Conservation (phyloP, 2,329 filamentous ascomycete genomes). For the Botrytis aclada region DNA sequence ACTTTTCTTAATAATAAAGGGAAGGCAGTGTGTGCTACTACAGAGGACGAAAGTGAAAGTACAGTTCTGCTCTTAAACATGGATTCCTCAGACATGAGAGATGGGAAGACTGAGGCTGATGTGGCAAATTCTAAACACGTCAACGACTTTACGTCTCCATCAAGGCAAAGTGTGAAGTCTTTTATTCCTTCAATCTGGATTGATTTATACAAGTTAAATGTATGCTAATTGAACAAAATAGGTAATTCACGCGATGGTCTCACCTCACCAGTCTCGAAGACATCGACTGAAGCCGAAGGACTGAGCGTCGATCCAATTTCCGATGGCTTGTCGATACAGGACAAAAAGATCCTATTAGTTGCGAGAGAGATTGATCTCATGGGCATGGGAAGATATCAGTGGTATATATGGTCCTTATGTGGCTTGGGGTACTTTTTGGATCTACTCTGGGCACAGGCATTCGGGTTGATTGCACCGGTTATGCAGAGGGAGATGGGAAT, state of each 20-base stretch:
- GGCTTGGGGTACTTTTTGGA: slow-evolving; percentile 35
- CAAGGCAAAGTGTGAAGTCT: neutral
- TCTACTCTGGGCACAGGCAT: slow-evolving; percentile 31
- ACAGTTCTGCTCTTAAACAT: slow-evolving; percentile 14
- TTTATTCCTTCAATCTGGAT: neutral
- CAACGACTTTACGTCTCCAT: neutral
- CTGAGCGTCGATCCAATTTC: neutral
- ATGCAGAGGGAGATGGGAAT: slow-evolving; percentile 29
- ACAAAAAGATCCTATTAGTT: slow-evolving; percentile 25
- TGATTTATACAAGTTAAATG: neutral
- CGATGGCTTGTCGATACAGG: slow-evolving; percentile 17
- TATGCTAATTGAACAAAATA: neutral
- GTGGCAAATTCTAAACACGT: neutral
- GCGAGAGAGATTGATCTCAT: slow-evolving; percentile 27
- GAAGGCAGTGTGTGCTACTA: neutral
- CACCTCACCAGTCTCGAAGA: neutral
- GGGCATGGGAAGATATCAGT: slow-evolving; percentile 34
- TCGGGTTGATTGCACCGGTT: slow-evolving; percentile 30
- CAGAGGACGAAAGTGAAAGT: slow-evolving; percentile 6
- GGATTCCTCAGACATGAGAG: neutral
- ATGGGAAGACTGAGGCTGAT: neutral
- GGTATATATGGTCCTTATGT: slow-evolving; percentile 33
- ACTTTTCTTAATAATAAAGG: neutral
- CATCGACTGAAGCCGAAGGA: neutral
- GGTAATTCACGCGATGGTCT: neutral